phyloP scores from a whole-genome alignment of 306 rosid species.

The Rosa multiflora region DNA sequence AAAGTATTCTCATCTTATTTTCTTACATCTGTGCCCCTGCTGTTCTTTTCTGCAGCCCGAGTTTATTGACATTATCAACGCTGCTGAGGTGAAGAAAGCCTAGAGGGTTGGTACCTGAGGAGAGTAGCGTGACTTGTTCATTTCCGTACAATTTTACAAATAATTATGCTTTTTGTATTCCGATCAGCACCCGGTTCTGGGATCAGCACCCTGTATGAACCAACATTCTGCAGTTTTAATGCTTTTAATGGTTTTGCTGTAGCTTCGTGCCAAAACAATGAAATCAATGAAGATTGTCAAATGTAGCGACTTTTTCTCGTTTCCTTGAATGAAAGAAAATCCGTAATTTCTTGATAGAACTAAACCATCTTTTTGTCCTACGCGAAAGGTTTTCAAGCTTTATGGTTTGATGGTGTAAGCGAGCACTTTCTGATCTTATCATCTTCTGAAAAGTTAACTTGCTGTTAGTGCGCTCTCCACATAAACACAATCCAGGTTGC shows the following conservation, averaged over 20 bases:
- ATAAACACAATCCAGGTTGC: not conserved
- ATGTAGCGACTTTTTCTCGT: not conserved
- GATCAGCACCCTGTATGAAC: constrained; percentile 20
- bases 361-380: not conserved
- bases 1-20: not conserved
- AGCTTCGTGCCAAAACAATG: not conserved
- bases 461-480: not conserved
- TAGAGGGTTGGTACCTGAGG: constrained; percentile 4
- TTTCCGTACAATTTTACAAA: constrained; percentile 13
- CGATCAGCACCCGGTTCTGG: constrained; percentile 19
- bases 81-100: constrained; percentile 43
- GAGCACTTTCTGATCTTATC: not conserved
- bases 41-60: constrained; percentile 30
- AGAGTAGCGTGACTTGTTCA: constrained; percentile 21
- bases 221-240: not conserved
- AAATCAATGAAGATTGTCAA: constrained; percentile 1
- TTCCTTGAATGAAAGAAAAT: not conserved
- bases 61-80: constrained; percentile 47
- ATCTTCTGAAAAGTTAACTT: not conserved
- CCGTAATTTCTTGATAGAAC: not conserved
- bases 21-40: not conserved
- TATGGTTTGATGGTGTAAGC: not conserved
- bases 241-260: not conserved
- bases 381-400: not conserved
- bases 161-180: constrained; percentile 10